A percentile compares a stretch with the other conserved stretches of the same genome.
These are phyloP conservation scores for Sporothrix pallida DNA, from an alignment of 2,329 filamentous ascomycete species.

Conservation along the genomic window DNA sequence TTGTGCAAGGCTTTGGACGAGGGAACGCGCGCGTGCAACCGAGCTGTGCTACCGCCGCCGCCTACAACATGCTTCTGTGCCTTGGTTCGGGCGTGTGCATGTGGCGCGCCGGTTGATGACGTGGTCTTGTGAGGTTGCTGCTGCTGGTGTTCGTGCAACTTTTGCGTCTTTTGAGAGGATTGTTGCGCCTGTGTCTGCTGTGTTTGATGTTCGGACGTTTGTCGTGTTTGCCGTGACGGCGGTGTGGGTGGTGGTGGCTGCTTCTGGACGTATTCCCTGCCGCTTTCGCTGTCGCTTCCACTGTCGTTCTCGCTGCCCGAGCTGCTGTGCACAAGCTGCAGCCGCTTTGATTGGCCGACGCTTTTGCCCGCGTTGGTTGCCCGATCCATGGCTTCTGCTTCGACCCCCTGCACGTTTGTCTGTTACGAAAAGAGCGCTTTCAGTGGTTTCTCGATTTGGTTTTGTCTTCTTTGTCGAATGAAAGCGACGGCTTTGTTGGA, in stretches of 20 bases:
- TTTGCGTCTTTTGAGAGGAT: slow-evolving; percentile 24
- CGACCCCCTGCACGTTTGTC: background rate
- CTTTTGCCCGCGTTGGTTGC: slow-evolving; percentile 26
- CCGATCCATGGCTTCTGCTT: slow-evolving; percentile 30
- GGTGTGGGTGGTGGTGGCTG: slow-evolving; percentile 20
- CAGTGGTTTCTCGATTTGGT: background rate
- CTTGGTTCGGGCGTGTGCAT: slow-evolving; percentile 45
- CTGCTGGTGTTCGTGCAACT: slow-evolving; percentile 23
- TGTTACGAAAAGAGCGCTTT: background rate
- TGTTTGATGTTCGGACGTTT: slow-evolving; percentile 12
- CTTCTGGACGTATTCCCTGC: slow-evolving; percentile 9
- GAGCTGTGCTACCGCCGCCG: slow-evolving; percentile 46
- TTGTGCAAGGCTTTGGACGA: slow-evolving; percentile 60
- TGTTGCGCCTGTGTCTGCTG: slow-evolving; percentile 22
- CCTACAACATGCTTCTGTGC: slow-evolving; percentile 54
- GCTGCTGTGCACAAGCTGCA: slow-evolving; percentile 27
- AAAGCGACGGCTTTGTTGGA: too few relatives aligned
- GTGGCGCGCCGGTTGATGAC: slow-evolving; percentile 43
- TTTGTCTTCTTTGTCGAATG: background rate
- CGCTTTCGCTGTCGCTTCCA: slow-evolving; percentile 17
- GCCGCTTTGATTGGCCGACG: slow-evolving; percentile 35
- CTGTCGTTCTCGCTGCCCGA: slow-evolving; percentile 16
- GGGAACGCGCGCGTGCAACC: slow-evolving; percentile 59
- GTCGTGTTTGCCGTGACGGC: slow-evolving; percentile 8
- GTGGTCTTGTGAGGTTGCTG: slow-evolving; percentile 25